Base-by-base conservation (phyloP, 345 rosid species). In the Sonneratia alba region DNA sequence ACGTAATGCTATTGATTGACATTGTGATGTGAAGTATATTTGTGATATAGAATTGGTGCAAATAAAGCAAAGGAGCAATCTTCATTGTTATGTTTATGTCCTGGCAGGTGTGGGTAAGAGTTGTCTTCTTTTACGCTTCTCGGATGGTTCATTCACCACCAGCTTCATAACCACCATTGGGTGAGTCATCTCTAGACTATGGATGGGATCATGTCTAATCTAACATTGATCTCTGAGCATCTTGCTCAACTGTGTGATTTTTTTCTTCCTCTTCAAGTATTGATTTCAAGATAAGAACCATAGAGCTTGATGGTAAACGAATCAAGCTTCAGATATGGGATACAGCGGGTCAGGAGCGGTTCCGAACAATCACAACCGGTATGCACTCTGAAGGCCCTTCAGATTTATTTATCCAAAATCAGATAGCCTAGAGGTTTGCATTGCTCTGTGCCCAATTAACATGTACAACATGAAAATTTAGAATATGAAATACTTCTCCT, bases 151-250 rank as follows among this genome's bases (percentile, higher is more conserved):
- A 74, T 92, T 92, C 73, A 88, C 96, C 24, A 92, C 96, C 6
- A 92, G 97, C 78, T 92, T 92, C 80, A 89, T 92, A 76, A 89
- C 97, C 34, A 92, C 97, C 70, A 92, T 89, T 71, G 96, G 97
- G 97, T 92, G 9, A 68, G 81, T 72, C 15, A 76, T 66, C 65
- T 38, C 70, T 63, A 68, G 16, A 27, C 19, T 47, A 2, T 14
- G 48, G 36, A 47, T 62, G 2, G 7, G 13, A 19, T 32, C n/a
- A 9, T 53, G 34, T 48, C n/a, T 27, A 43, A 4, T n/a, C 55
- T 19, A 7, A 38, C 13, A 32, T 18, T 71, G 59, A 13, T 36
- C 37, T 14, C 37, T 40, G 19, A 18, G 42, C 18, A 34, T 63
- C 55, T 65, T 66, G 15, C 48, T 68, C 36, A 67, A 48, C 48